Base-by-base conservation (phyloP, 1,284 basidiomycete species). In the Microbotryum lychnidis-dioicae region DNA sequence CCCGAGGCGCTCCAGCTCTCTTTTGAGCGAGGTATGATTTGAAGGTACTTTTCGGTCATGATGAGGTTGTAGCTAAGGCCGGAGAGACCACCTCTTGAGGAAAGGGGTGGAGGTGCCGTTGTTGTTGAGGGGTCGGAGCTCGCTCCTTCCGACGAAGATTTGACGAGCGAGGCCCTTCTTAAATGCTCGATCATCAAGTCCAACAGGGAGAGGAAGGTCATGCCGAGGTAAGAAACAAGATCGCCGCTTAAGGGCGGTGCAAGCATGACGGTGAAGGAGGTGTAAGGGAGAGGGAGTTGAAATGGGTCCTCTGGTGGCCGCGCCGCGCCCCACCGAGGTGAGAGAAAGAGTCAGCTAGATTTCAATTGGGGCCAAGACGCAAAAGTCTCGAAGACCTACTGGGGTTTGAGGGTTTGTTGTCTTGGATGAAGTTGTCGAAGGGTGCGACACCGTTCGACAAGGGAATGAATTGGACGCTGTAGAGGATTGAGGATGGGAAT, bases 161-260 rank as follows among this genome's bases (percentile, higher is more conserved):
- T 44, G 37, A 42, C 47, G 31, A 57, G 33, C 8, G 52, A 53
- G 7, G 68, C 60, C 8, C 68, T 62, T 8, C 70, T 67, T 16
- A 69, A 57, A 59, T 70, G 70, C 54, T 71, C 68, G 56, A 71
- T 70, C 62, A 69, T 59, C 23, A 66, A 57, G 59, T 71, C 70
- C 52, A 71, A 61, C n/a, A 69, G 58, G 21, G 54, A 56, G 56
- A 71, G 57, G 56, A 65, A 69, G 4, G 46, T 58, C 18, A 54
- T 56, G 7, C 62, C 63, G 46, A 71, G 58, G 58, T 67, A 65
- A 12, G 42, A n/a, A 21, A 61, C 52, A 7, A 64, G 52, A 21
- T 64, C 61, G 29, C 29, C n/a, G 10, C 57, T 16, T 16, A 44
- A 14, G 48, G 21, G 9, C 4, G 16, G 44, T 9, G 42, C 9